These are phyloP conservation scores for Neurospora sp. DNA, from an alignment of 2,329 filamentous ascomycete species.

Conservation along the genomic window DNA sequence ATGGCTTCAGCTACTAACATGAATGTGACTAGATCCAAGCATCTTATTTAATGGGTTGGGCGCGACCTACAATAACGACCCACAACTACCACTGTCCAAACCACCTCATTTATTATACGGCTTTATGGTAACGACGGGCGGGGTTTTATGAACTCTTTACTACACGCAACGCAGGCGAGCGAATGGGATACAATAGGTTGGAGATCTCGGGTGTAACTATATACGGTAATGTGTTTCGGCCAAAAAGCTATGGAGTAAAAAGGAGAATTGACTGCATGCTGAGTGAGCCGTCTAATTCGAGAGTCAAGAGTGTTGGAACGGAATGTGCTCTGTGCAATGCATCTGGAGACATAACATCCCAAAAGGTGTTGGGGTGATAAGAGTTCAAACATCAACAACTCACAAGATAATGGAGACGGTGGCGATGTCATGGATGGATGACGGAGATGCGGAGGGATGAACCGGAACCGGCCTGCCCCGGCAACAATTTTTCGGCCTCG, in stretches of 20 bases:
- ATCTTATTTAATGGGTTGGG: constrained; percentile 46
- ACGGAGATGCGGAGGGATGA: neutral
- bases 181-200: constrained; percentile 8
- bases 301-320: neutral
- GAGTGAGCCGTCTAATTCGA: neutral
- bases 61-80: neutral
- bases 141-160: constrained; percentile 13
- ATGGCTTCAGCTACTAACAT: constrained; percentile 3
- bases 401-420: neutral
- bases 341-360: too few relatives aligned
- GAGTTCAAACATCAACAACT: neutral
- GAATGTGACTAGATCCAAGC: constrained; percentile 46
- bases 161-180: constrained; percentile 12
- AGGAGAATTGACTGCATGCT: neutral
- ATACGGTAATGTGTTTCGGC: neutral
- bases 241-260: neutral
- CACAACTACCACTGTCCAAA: neutral
- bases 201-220: neutral
- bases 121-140: constrained; percentile 8
- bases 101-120: constrained; percentile 3
- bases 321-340: too few relatives aligned
- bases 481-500: constrained; percentile 8
- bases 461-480: neutral
- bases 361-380: neutral
- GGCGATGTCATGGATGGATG: neutral